Base-by-base conservation (phyloP, 257 asterid genomes). In the Solanum appendiculatum region DNA sequence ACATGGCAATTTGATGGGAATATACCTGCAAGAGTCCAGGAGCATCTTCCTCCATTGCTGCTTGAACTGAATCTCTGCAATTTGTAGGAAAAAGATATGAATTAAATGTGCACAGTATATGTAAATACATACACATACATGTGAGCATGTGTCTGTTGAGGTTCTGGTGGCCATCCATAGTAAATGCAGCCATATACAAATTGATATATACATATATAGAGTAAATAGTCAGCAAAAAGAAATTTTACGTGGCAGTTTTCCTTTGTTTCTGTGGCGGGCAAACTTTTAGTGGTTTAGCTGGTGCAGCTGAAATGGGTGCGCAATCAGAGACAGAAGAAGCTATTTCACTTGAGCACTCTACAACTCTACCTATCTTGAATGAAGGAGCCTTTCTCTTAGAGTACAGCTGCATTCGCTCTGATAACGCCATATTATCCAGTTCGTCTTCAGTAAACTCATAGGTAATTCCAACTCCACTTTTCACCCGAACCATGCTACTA, bases 1-100 rank as follows among this genome's bases (percentile, higher is more conserved):
- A 6, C 86, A 78, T 87, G 90, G 86, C 80, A 89, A 60, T 31
- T 81, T 27, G 64, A 83, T 72, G 77, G 87, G 74, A 48, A 6
- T 60, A 48, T 91, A 97, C 99, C 99, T 92, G 92, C 92, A 97
- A 87, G 86, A 97, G 98, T 87, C 98, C 98, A 86, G 99, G 99
- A 86, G 99, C 98, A 93, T 97, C 99, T 92, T 97, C 99, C 91
- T 97, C 98, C 94, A 97, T 90, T 34, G 99, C 99, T 88, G 90
- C 91, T 92, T 94, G 96, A 92, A 95, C 88, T 7, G 98, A 97
- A 89, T 92, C 98, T 88, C 99, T 97, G 94, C 83, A 92, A 85
- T 86, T 86, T 87, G 87, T 87, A 88, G 83, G 74, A 78, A 68
- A 63, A 68, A 84, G 10, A 80, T 25, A 86, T 46, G 39, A 78